Conservation (phyloP, 2,329 filamentous ascomycete genomes). For the Neonectria sp. region DNA sequence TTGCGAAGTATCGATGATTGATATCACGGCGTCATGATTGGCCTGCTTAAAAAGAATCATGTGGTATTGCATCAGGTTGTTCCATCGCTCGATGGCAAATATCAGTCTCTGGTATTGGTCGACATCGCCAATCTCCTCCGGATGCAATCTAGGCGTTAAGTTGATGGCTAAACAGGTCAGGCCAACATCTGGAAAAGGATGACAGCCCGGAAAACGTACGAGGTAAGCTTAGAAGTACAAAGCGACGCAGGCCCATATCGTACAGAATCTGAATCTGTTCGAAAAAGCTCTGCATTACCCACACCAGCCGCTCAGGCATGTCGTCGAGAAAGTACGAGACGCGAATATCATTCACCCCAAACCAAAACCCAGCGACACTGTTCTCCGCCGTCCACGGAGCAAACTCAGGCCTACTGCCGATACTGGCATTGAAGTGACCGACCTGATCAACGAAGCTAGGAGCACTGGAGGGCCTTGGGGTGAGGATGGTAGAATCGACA, state of each 20-base stretch:
- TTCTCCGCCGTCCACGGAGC: neutral
- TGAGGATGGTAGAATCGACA: neutral
- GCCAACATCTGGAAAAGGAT: neutral
- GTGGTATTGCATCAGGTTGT: neutral
- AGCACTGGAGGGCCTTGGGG: neutral
- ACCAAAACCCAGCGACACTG: constrained; percentile 1
- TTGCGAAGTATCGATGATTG: neutral
- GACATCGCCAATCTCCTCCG: neutral
- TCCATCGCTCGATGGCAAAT: neutral
- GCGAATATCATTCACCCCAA: constrained; percentile 3
- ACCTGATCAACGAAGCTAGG: constrained; percentile 1
- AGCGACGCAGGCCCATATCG: neutral
- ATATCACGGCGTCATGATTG: neutral
- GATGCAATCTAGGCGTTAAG: neutral
- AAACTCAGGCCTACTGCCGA: neutral
- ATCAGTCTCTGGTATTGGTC: neutral
- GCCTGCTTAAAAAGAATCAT: neutral
- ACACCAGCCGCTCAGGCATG: neutral
- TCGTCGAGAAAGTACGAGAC: neutral
- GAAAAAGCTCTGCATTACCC: neutral
- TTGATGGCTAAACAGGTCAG: neutral
- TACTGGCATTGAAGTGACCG: neutral
- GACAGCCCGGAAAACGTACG: neutral
- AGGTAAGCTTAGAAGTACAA: neutral
- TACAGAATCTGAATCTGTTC: constrained; percentile 1